Evolutionary conservation across 2,329 filamentous ascomycete genomes (phyloP), one percentile per base, ranked within the genome.

Genomic region (Penicillium sp.): DNA sequence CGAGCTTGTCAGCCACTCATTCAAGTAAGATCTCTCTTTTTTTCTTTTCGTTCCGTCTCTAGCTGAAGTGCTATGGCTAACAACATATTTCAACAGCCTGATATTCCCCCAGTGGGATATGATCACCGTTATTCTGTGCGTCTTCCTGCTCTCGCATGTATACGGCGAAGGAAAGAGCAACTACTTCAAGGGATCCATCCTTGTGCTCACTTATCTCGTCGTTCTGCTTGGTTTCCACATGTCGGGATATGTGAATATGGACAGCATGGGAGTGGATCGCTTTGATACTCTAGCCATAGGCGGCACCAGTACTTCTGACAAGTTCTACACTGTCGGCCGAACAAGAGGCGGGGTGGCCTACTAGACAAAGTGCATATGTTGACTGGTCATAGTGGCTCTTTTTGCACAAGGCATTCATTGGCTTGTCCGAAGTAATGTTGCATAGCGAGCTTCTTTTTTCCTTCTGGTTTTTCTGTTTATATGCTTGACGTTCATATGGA

Each of bases 51-150:
- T 6, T 8, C 42, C 41, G 6, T 45, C 29, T 27, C n/a, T 41
- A 31, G 23, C 37, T 16, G 13, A 49, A 31, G 27, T 35, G 34
- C 27, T 31, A 63, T 69, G 55, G 66, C 59, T 45, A 34, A 59
- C 41, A n/a, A 31, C 13, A 15, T 29, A n/a, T 15, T 15, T 29
- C 1, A 32, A 39, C 45, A 89, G 86, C 35, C 83, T 99, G 34
- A 90, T 97, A 42, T 97, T 99, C 77, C 94, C 94, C 1, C 94
- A 99, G 73, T 99, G 93, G 93, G 94, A 99, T 72, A 95, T 99
- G 90, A 87, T 97, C 13, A 96, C 90, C 0, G 91, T 97, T 16
- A 96, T 97, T 56, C 72, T 99, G 16, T 97, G 93, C 67, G 91
- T 99, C 18, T 96, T 99, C 78, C 78, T 99, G 54, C 85, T 99